A percentile compares a stretch with the other conserved stretches of the same genome.
These are phyloP conservation scores for Cryptosporidium sp. DNA, from an alignment of 169 alveolate species.

Conservation along the genomic window DNA sequence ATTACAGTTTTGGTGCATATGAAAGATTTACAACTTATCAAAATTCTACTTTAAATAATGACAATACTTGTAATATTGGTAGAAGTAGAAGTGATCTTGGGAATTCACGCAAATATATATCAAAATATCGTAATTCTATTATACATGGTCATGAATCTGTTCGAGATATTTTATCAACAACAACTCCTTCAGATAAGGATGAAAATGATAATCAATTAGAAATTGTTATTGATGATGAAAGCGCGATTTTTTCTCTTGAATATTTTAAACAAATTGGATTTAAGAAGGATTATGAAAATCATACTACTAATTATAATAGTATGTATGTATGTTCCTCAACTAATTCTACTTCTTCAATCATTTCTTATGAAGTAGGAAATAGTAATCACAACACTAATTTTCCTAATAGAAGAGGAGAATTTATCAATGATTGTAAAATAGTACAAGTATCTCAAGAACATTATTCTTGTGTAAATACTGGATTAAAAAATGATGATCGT, in stretches of 20 bases:
- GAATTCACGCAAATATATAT: background rate
- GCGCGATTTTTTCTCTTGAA: background rate
- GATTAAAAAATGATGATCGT: background rate
- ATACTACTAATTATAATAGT: background rate
- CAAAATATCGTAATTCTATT: background rate
- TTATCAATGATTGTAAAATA: background rate
- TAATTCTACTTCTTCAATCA: conserved; percentile 10
- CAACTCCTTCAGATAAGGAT: conserved; percentile 33
- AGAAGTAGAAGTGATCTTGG: conserved; percentile 1
- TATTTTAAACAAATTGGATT: background rate
- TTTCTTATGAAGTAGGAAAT: background rate
- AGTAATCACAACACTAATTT: background rate
- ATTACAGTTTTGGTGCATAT: background rate
- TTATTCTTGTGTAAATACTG: background rate
- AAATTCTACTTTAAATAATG: background rate
- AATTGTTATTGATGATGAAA: background rate
- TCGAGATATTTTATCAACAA: conserved; percentile 23
- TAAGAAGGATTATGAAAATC: background rate
- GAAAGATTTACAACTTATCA: background rate
- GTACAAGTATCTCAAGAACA: too few species aligned
- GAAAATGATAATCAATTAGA: conserved; percentile 19
- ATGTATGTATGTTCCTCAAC: background rate
- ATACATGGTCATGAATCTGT: background rate
- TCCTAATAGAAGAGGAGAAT: background rate
- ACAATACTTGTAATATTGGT: background rate